Conservation (phyloP, 106 monocot species). For the Hemerocallis citrina region DNA sequence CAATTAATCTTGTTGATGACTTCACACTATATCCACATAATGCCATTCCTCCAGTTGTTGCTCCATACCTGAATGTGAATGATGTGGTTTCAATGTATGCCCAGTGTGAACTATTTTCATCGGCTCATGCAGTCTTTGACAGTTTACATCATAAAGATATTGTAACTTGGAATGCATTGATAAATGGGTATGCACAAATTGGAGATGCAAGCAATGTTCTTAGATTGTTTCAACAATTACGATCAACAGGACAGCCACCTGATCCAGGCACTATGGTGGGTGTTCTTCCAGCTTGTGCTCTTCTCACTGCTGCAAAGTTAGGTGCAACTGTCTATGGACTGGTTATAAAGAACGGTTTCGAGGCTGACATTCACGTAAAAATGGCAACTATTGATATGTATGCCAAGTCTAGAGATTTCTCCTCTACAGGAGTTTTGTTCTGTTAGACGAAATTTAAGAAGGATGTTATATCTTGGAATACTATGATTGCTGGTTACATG, state of each 20-base stretch:
- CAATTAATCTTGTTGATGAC: constrained; percentile 90
- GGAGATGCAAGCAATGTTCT: constrained; percentile 48
- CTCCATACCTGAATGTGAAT: too few relatives aligned
- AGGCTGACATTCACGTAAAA: constrained; percentile 50
- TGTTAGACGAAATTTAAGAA: not conserved
- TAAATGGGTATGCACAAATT: constrained; percentile 61
- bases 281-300: constrained; percentile 48
- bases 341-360: constrained; percentile 44
- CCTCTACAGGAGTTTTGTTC: constrained; percentile 42
- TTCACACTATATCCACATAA: too few relatives aligned
- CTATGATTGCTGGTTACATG: constrained; percentile 66
- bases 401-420: constrained; percentile 45
- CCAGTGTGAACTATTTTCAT: constrained; percentile 45
- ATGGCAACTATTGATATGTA: constrained; percentile 73
- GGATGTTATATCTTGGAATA: constrained; percentile 69
- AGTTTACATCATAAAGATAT: constrained; percentile 27
- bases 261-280: constrained; percentile 68
- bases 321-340: constrained; percentile 41
- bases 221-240: constrained; percentile 33
- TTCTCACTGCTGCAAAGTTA: constrained; percentile 14
- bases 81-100: constrained; percentile 71
- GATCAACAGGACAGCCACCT: constrained; percentile 14
- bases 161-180: constrained; percentile 66
- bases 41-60: too few relatives aligned
- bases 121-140: constrained; percentile 44